These are phyloP conservation scores for Kwoniella dejecticola DNA, from an alignment of 768 basidiomycete genomes.

Conservation along the genomic window DNA sequence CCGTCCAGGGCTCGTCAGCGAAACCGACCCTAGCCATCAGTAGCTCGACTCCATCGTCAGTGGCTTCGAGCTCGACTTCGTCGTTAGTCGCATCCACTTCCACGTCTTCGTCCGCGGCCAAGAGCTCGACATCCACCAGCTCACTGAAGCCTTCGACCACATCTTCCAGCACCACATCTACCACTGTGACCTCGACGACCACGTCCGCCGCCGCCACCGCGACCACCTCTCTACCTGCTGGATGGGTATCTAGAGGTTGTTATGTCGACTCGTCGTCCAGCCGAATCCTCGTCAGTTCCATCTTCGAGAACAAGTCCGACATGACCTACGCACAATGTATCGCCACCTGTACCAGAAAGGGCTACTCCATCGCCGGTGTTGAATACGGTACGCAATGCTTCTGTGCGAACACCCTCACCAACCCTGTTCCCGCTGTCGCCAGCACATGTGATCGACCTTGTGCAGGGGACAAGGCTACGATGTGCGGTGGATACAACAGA, in stretches of 20 bases:
- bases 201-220: constrained; percentile 6
- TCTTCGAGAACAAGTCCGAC: background rate
- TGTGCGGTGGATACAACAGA: constrained; percentile 16
- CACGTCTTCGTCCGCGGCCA: too few relatives aligned
- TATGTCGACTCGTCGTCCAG: constrained; percentile 10
- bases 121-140: constrained; percentile 5
- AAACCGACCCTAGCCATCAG: background rate
- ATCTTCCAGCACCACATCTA: background rate
- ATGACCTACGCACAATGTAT: constrained; percentile 21
- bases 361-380: constrained; percentile 23
- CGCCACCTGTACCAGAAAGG: constrained; percentile 17
- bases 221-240: constrained; percentile 24
- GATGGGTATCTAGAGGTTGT: constrained; percentile 22
- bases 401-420: constrained; percentile 10
- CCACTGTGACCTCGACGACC: background rate
- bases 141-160: background rate
- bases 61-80: background rate
- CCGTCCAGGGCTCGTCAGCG: background rate
- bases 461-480: constrained; percentile 6
- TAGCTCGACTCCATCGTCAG: background rate
- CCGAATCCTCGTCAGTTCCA: background rate
- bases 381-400: constrained; percentile 23
- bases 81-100: too few relatives aligned
- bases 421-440: background rate
- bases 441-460: constrained; percentile 6